Evolutionary conservation across 176 grass and related monocot genomes (phyloP).

Genomic region (Leersia perrieri): DNA sequence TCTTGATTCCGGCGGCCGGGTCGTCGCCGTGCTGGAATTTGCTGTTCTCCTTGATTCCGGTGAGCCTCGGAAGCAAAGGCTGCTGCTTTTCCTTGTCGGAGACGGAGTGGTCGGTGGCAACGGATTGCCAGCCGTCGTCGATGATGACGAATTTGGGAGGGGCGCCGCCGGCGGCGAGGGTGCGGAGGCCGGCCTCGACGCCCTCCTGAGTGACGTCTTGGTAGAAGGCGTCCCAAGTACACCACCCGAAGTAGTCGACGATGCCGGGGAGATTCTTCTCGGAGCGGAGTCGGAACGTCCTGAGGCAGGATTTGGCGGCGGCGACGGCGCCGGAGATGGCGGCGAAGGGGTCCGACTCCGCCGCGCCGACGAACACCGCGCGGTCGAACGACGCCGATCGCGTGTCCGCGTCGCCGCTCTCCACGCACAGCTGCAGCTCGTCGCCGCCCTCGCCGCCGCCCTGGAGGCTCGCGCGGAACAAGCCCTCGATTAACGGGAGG

Average conservation of each 20-base stretch:
- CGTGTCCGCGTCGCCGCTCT: constrained; percentile 78
- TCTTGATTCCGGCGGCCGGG: constrained; percentile 61
- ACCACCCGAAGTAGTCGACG: constrained; percentile 96
- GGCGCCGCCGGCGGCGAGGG: constrained; percentile 57
- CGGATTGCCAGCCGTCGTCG: constrained; percentile 92
- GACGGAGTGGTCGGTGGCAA: constrained; percentile 46
- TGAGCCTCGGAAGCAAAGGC: constrained; percentile 47
- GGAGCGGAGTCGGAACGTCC: constrained; percentile 54
- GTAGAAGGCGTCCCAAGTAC: constrained; percentile 98
- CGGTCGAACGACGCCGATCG: constrained; percentile 36
- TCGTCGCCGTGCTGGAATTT: constrained; percentile 72
- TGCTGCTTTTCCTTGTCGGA: not conserved
- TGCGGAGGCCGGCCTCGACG: constrained; percentile 75
- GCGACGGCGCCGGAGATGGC: constrained; percentile 74
- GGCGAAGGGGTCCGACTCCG: constrained; percentile 68
- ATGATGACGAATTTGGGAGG: constrained; percentile 92
- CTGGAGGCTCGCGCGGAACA: constrained; percentile 82
- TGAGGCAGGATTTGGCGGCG: constrained; percentile 48
- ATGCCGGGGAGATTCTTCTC: constrained; percentile 91
- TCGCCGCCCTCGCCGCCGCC: constrained; percentile 45
- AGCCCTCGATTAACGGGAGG: constrained; percentile 79
- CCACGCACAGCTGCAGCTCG: constrained; percentile 75
- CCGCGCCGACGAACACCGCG: constrained; percentile 68
- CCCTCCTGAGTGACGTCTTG: constrained; percentile 88
- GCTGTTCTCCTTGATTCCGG: constrained; percentile 86